phyloP scores from a whole-genome alignment of 345 rosid genomes.

The Sisymbrium irio region DNA sequence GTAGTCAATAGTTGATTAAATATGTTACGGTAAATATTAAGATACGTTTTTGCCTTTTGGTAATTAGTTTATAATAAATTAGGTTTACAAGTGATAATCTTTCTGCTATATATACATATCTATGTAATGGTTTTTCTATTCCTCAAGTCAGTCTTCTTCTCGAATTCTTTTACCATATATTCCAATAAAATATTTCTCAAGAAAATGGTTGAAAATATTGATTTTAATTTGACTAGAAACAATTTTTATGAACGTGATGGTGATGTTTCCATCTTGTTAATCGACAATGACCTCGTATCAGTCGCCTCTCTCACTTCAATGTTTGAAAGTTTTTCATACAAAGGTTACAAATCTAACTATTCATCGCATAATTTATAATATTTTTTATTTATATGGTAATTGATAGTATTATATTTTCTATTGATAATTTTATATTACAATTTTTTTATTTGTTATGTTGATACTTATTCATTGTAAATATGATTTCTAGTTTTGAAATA shows the following conservation, averaged over 20 bases:
- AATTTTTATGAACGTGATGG: not conserved
- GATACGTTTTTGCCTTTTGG: not conserved
- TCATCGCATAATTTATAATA: not conserved
- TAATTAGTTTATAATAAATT: not conserved
- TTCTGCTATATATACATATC: not conserved
- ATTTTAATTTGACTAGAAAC: not conserved
- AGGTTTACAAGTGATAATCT: not conserved
- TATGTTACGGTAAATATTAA: not conserved
- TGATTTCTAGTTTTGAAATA: not conserved
- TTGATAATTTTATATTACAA: not conserved
- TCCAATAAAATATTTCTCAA: not conserved
- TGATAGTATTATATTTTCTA: not conserved
- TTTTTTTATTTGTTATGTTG: not conserved
- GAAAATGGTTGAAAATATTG: not conserved
- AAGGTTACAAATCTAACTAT: not conserved
- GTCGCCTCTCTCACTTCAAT: not conserved
- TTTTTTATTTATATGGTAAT: not conserved
- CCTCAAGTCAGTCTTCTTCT: not conserved
- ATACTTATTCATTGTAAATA: not conserved
- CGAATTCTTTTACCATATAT: not conserved
- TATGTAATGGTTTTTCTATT: not conserved
- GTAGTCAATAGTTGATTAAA: not conserved
- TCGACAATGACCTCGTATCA: constrained; percentile 18
- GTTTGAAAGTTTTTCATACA: not conserved
- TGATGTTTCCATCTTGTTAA: constrained; percentile 4